Base-by-base conservation (phyloP, 2,329 filamentous ascomycete genomes). In the Epicoccum sorghinum region DNA sequence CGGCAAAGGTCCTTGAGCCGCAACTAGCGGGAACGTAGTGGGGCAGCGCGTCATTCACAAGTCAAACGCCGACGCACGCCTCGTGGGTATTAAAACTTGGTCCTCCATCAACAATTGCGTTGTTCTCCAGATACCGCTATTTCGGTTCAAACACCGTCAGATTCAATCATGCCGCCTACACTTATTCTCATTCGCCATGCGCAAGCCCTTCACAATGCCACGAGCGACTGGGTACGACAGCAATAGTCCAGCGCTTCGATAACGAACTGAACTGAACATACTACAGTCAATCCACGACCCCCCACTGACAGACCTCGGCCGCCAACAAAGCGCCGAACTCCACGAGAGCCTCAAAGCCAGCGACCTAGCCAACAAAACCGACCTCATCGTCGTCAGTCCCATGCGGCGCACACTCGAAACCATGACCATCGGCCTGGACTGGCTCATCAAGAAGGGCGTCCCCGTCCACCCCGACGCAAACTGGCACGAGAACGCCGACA, bases 381-480 rank as follows among this genome's bases (percentile, higher is more conserved):
- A 82, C 14, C 72, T 82, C 25, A 83, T 89, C 47, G 67, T 90
- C 29, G 82, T 84, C 43, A 88, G 85, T 64, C 84, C 87, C 1
- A 87, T 89, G 84, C 77, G 79, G 13, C 79, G 87, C 27, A 89
- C 86, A 1, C 75, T 89, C 27, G 84, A 90, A 72, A 89, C 87
- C 1, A 82, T 86, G 1, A 75, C 82, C 37, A 75, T 82, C 7
- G 80, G 81, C 0, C 75, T 89, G 1, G 81, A 82, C 60, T 88
- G 82, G 79, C 74, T 89, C 40, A 76, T 85, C 43, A 78, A 73
- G 42, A 71, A 69, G 50, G 63, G 62, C 1, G 75, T 86, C 18
- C 79, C 77, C 40, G 78, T 88, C 23, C 73, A 82, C 42, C 81
- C 83, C 1, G 80, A 85, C 63, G 85, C 87, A 4, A 79, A 80